Evolutionary conservation across 192 early-diverging fungal genomes (phyloP), one percentile per base, ranked within the genome.

Genomic region (Rhizophagus sp.): DNA sequence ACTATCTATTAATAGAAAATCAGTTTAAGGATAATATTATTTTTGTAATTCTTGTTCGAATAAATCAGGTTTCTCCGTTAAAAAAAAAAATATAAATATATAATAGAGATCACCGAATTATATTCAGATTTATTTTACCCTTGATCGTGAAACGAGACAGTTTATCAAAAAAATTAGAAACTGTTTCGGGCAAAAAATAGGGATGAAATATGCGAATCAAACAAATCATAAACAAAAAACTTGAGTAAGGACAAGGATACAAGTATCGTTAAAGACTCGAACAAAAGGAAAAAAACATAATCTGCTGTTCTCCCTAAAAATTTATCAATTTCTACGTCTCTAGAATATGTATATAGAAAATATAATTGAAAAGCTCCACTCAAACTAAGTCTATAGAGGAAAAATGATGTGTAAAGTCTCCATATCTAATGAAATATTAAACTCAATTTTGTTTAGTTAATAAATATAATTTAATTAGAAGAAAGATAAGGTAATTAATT

Each of bases 281-380:
- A 92, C 25, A 92, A 36, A 27, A 95, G 57, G 57, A 94, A 96
- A 82, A 89, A 96, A 19, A 91, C 88, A 81, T 93, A 96, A 83
- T 98, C 96, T 3, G 93, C 95, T 27, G 90, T 87, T 30, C 91
- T 82, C 8, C 92, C 88, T 11, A 75, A 83, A 83, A 90, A 96
- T 49, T 90, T 84, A 17, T 85, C 81, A 11, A 76, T 84, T 83
- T 98, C 96, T 30, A 98, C 84, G 7, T 93, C 88, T 2, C 76
- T 76, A 22, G 94, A 94, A 83, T 93, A 88, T 67, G 83, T 87
- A 85, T 90, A 94, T 33, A 97, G 72, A 79, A 95, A 93, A 80
- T 94, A 92, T 36, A 96, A 82, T 73, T 89, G 85, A 75, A 96
- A 89, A 24, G 92, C 72, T 72, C 90, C 89, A 44, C 83, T 81